Evolutionary conservation across 2,329 filamentous ascomycete species (phyloP), one percentile per base, ranked within the genome.

Genomic region (Dichotomopilus funicola): DNA sequence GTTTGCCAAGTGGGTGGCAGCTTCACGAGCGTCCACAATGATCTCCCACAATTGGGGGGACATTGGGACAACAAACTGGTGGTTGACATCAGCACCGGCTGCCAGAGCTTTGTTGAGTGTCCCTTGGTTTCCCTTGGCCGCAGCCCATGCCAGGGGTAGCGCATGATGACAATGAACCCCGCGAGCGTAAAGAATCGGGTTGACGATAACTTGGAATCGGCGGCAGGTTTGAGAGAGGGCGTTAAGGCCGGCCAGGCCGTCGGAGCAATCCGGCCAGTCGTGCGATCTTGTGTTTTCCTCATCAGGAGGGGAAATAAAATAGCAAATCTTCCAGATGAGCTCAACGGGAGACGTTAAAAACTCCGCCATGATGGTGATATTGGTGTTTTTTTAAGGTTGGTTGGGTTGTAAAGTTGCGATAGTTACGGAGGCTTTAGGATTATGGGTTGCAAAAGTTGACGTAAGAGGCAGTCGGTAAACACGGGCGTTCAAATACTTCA

Each of bases 121-220:
- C 19, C 50, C 43, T 1, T 44, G 38, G 6, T 38, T 19, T 33
- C 61, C 61, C 1, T 42, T 38, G 5, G 51, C 45, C 3, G 61
- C 56, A 0, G 58, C 59, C 59, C 59, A 63, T 12, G 54, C 41
- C 37, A 64, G 45, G 0, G 63, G 63, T 42, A 57, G 47, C n/a
- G 47, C 8, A 5, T 42, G 40, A 31, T 41, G 12, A 3, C n/a
- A n/a, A 4, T 49, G 9, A 9, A 56, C 27, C 3, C 59, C 61
- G n/a, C 49, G 36, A 6, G 52, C 48, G 51, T 64, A 63, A 5
- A 63, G 59, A 9, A 62, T 13, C 1, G 59, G 61, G 27, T 58
- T 53, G 38, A 56, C 56, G 9, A 59, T 35, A 11, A 40, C 35
- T 19, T 47, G 49, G 10, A 63, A 45, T 13, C 44, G 59, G 9